Evolutionary conservation across 371 early-diverging fungal species (phyloP).

Genomic region (Mucor saturninus): DNA sequence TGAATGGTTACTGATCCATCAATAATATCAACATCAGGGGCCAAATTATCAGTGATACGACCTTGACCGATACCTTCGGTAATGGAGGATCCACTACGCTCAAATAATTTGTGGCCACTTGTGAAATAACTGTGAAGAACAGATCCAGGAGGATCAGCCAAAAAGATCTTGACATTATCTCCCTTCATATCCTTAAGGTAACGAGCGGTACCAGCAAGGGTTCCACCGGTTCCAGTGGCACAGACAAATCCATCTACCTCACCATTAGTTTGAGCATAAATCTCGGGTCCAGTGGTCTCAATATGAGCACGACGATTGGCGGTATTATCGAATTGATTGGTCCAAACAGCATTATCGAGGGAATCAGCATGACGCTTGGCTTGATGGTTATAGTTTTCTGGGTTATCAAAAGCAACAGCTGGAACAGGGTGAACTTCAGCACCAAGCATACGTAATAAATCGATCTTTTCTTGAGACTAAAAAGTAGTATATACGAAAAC

Average conservation of each 20-base stretch:
- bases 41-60: slow-evolving; percentile 89
- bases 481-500: too few species aligned
- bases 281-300: slow-evolving; percentile 96
- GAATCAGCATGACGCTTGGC: slow-evolving; percentile 85
- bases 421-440: slow-evolving; percentile 91
- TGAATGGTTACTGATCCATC: slow-evolving; percentile 85
- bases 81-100: slow-evolving; percentile 80
- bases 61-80: slow-evolving; percentile 96
- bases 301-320: slow-evolving; percentile 92
- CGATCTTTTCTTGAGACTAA: slow-evolving; percentile 91
- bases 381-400: slow-evolving; percentile 95
- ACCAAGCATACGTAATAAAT: slow-evolving; percentile 89
- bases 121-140: slow-evolving; percentile 83
- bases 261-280: slow-evolving; percentile 84
- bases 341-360: slow-evolving; percentile 91
- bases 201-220: slow-evolving; percentile 84
- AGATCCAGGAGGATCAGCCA: slow-evolving; percentile 96
- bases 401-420: slow-evolving; percentile 90
- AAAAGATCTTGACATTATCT: slow-evolving; percentile 72
- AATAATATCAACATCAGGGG: slow-evolving; percentile 75
- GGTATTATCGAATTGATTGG: slow-evolving; percentile 88
- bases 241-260: slow-evolving; percentile 88
- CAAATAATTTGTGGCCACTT: slow-evolving; percentile 68
- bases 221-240: slow-evolving; percentile 94
- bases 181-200: slow-evolving; percentile 78